Conservation (phyloP, 2,329 filamentous ascomycete species). For the Stagonosporopsis chrysanthemi region DNA sequence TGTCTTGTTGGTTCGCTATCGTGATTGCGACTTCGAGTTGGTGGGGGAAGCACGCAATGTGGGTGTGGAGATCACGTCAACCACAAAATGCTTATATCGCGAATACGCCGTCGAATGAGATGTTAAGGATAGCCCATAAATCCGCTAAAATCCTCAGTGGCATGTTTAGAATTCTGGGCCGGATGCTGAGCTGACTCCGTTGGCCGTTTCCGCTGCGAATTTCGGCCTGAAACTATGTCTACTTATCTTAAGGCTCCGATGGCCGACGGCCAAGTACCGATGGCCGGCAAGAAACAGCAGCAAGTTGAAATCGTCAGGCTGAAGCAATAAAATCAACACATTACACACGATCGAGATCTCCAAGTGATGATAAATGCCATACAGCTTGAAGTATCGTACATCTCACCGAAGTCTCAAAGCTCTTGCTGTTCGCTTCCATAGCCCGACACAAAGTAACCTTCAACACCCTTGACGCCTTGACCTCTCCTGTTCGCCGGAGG, state of each 20-base stretch:
- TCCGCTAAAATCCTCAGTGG: not conserved
- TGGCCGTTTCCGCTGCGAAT: not conserved
- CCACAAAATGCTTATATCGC: not conserved
- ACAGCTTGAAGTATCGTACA: not conserved
- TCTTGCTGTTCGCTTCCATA: conserved; percentile 27
- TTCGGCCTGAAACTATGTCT: not conserved
- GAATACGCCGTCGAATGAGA: conserved; percentile 2
- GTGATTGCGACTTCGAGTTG: not conserved
- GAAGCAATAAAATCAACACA: no score
- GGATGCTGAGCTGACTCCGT: not conserved
- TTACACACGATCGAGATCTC: no score
- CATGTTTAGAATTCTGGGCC: not conserved
- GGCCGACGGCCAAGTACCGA: not conserved
- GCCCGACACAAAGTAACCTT: conserved; percentile 33
- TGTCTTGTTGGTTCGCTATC: not conserved
- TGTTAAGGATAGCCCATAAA: not conserved
- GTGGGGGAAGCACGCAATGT: conserved; percentile 15
- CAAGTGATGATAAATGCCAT: no score
- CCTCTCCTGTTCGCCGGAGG: conserved; percentile 31
- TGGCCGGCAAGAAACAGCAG: not conserved
- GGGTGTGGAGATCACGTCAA: conserved; percentile 11
- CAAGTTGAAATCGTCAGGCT: no score
- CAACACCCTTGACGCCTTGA: conserved; percentile 27
- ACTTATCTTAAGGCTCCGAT: not conserved
- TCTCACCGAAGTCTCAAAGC: not conserved